These are phyloP conservation scores for Striga hermonthica DNA, from an alignment of 305 asterid species.

Conservation along the genomic window DNA sequence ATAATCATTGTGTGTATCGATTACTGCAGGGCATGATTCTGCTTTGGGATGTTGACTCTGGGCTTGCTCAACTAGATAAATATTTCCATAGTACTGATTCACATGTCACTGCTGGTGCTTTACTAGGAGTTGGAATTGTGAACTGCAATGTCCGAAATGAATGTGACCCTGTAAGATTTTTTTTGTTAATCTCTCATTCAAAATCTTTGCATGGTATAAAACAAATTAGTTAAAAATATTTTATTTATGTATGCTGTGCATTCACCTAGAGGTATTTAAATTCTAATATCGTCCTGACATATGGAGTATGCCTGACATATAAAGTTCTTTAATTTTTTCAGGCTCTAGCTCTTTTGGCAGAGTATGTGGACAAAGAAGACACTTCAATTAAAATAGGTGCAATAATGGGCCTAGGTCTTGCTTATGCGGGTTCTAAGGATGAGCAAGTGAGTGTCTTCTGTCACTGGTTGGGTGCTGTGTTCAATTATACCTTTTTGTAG, in stretches of 20 bases:
- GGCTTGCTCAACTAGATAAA: conserved; percentile 96
- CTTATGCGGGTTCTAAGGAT: conserved; percentile 93
- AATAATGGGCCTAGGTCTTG: conserved; percentile 96
- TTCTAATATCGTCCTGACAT: conserved; percentile 1
- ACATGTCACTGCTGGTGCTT: conserved; percentile 85
- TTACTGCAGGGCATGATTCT: conserved; percentile 87
- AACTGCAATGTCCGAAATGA: conserved; percentile 79
- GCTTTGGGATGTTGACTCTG: conserved; percentile 98
- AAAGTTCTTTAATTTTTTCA: conserved; percentile 33
- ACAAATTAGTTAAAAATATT: neutral
- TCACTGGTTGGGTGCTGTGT: neutral
- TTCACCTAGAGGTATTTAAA: conserved; percentile 14
- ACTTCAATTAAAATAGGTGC: conserved; percentile 86
- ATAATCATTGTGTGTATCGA: conserved; percentile 30
- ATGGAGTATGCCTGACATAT: conserved; percentile 21
- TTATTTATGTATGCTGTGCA: neutral
- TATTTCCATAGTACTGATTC: conserved; percentile 85
- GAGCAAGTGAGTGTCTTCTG: conserved; percentile 50
- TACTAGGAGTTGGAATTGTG: conserved; percentile 93
- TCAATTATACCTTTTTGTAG: neutral
- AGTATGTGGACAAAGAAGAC: conserved; percentile 78
- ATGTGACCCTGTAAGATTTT: conserved; percentile 84
- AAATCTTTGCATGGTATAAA: neutral
- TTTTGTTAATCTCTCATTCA: neutral
- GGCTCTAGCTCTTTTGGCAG: conserved; percentile 91